Percentiles rank a stretch among this genome's conserved stretches.
Conservation (phyloP, 2,329 filamentous ascomycete genomes). For the Aureobasidium sp. region DNA sequence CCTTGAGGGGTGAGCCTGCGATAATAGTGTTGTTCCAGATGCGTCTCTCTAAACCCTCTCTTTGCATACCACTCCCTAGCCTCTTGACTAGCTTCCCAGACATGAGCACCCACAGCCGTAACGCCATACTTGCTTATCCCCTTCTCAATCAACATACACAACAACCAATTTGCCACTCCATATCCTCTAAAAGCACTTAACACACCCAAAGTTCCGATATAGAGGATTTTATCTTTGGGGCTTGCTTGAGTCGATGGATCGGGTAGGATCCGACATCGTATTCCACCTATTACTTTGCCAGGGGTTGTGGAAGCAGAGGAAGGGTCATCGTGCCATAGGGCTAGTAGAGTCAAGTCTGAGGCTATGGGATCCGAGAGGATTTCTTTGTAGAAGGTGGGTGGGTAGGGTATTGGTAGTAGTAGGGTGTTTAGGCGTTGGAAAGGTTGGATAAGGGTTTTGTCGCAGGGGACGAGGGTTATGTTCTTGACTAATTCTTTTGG, state of each 20-base stretch:
- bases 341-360: slow-evolving; percentile 51
- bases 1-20: slow-evolving; percentile 49
- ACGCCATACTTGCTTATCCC: slow-evolving; percentile 44
- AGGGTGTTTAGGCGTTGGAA: slow-evolving; percentile 52
- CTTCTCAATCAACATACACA: slow-evolving; percentile 32
- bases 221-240: slow-evolving; percentile 36
- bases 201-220: slow-evolving; percentile 55
- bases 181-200: slow-evolving; percentile 52
- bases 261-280: slow-evolving; percentile 40
- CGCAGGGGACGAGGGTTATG: slow-evolving; percentile 47
- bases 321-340: slow-evolving; percentile 48
- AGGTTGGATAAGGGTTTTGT: slow-evolving; percentile 46
- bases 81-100: slow-evolving; percentile 56
- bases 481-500: slow-evolving; percentile 30
- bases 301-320: slow-evolving; percentile 15
- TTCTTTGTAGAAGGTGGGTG: slow-evolving; percentile 53
- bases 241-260: slow-evolving; percentile 5
- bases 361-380: slow-evolving; percentile 49
- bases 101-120: slow-evolving; percentile 51
- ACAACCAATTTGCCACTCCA: slow-evolving; percentile 50
- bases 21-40: slow-evolving; percentile 51
- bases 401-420: slow-evolving; percentile 55
- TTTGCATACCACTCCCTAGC: slow-evolving; percentile 54
- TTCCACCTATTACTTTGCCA: slow-evolving; percentile 39
- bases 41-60: slow-evolving; percentile 48